These are phyloP conservation scores for Citrullus colocynthis DNA, from an alignment of 306 rosid genomes.

Conservation along the genomic window DNA sequence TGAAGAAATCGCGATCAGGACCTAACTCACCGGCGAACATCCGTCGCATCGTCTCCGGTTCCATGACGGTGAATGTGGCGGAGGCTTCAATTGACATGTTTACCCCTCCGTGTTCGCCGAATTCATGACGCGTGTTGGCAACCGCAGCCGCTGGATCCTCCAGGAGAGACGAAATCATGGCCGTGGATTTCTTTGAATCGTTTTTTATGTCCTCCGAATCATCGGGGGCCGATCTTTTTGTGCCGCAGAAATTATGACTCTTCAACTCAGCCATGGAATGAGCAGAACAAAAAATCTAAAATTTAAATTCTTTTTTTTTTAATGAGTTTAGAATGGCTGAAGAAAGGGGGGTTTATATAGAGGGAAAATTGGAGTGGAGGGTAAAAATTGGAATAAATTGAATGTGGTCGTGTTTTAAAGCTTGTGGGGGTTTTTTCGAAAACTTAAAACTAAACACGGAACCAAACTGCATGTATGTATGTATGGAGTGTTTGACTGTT, in stretches of 20 bases:
- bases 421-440: too few species aligned
- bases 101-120: constrained; percentile 96
- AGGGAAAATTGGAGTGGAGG: not conserved
- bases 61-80: constrained; percentile 96
- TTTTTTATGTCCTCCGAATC: constrained; percentile 2
- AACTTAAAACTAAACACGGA: too few species aligned
- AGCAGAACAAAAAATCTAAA: not conserved
- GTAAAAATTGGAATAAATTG: not conserved
- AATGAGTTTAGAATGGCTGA: not conserved
- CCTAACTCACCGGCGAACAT: constrained; percentile 90
- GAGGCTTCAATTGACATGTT: constrained; percentile 99
- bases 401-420: not conserved
- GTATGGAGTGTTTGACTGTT: too few species aligned
- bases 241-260: constrained; percentile 7
- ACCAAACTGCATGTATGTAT: too few species aligned
- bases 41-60: constrained; percentile 78
- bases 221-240: constrained; percentile 30
- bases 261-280: constrained; percentile 33
- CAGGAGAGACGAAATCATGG: not conserved
- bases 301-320: not conserved
- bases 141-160: constrained; percentile 65
- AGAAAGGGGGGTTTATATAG: not conserved
- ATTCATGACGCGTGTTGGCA: constrained; percentile 72
- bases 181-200: constrained; percentile 30
- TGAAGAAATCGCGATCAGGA: constrained; percentile 71